Evolutionary conservation across 2,329 filamentous ascomycete species (phyloP), one percentile per base, ranked within the genome.

Genomic region (Aspergillus oerlinghausenensis): DNA sequence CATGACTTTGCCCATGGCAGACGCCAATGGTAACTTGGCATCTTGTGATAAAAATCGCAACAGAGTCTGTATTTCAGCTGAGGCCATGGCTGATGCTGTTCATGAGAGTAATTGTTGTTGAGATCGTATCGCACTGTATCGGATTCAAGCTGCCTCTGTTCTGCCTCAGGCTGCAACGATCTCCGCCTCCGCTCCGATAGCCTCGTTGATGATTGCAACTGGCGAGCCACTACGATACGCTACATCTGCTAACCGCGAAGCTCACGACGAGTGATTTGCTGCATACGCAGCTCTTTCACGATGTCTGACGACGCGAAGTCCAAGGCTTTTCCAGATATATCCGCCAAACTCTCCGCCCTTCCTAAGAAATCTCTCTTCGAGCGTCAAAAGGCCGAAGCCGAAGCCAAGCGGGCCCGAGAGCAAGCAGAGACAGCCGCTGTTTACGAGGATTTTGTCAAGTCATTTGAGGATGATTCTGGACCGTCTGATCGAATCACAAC

Each of bases 281-380:
- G 65, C 66, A 42, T 57, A 50, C 48, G 63, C 64, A 66, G 65
- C 64, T 54, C 52, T 26, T 25, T 49, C 57, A 67, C 49, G 6
- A 76, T 77, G 75, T 65, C 73, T 23, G 72, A 77, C 45, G 73
- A 75, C 10, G 56, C 62, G 9, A 76, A 74, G 60, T 54, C 63
- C 5, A 75, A 74, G 55, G 64, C 58, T 1, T 92, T 93, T 67
- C 87, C 89, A 14, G 84, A 91, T 66, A 81, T 90, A 57, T 84
- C 88, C 55, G 83, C 86, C 52, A 96, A 95, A 74, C 85, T 94
- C 51, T 84, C 88, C 55, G 90, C 90, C 50, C 86, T 90, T 0
- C 82, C 87, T 60, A 94, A 92, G 75, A 90, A 94, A 70, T 95
- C 91, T 21, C 82, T 88, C 26, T 96, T 95, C 71, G 92, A 96